Conservation (phyloP, 139 green algal species). For the Chlorella vulgaris region DNA sequence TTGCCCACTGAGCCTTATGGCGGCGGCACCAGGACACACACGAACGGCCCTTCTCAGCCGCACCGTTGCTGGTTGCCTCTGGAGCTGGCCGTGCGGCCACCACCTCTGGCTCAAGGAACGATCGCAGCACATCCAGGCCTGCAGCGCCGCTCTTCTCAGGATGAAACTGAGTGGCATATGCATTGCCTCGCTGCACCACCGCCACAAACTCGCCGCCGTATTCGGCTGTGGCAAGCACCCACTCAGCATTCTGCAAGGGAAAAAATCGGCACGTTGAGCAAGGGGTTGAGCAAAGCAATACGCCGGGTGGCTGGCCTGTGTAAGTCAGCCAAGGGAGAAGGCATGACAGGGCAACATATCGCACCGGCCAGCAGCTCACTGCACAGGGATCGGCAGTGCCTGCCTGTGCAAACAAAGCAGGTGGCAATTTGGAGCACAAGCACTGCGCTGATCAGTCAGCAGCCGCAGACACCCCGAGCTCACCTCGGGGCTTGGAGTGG, state of each 20-base stretch:
- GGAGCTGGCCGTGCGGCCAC: constrained; percentile 11
- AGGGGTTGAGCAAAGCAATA: neutral
- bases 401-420: too few species aligned
- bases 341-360: too few species aligned
- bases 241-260: constrained; percentile 86
- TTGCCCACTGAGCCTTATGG: too few species aligned
- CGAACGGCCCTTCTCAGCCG: too few species aligned
- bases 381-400: too few species aligned
- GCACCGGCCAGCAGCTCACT: too few species aligned
- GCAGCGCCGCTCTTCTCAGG: constrained; percentile 94
- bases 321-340: neutral
- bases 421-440: too few species aligned
- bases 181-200: constrained; percentile 81
- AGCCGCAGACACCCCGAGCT: neutral
- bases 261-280: too few species aligned
- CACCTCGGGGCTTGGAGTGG: constrained; percentile 46
- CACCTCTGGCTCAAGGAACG: constrained; percentile 72
- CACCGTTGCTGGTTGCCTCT: constrained; percentile 33
- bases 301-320: neutral
- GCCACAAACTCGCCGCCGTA: constrained; percentile 93
- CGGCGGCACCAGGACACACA: too few species aligned
- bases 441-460: too few species aligned
- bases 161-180: constrained; percentile 94
- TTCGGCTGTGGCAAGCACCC: constrained; percentile 87
- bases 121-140: constrained; percentile 78